phyloP scores from a whole-genome alignment of 2,329 filamentous ascomycete species.

The Penicillium hordei region DNA sequence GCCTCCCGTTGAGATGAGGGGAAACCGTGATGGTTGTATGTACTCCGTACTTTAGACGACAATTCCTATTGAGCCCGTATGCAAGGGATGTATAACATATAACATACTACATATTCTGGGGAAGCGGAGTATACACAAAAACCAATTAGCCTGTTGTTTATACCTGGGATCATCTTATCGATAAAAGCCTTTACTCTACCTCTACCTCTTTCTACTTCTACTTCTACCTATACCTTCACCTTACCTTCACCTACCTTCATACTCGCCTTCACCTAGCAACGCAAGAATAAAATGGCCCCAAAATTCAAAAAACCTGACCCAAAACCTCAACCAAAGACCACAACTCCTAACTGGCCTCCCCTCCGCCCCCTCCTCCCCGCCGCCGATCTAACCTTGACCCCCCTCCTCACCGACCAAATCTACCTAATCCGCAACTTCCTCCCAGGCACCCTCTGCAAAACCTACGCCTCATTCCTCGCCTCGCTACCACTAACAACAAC shows the following conservation, averaged over 20 bases:
- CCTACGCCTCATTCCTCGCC: slow-evolving; percentile 71
- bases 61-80: background rate
- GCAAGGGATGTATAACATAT: background rate
- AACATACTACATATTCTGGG: background rate
- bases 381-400: slow-evolving; percentile 60
- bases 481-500: slow-evolving; percentile 73
- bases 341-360: slow-evolving; percentile 65
- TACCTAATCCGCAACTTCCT: slow-evolving; percentile 72
- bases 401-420: slow-evolving; percentile 65
- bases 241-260: too few relatives aligned
- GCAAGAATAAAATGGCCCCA: slow-evolving; percentile 11
- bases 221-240: background rate
- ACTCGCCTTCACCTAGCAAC: background rate
- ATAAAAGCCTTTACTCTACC: background rate
- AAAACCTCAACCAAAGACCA: slow-evolving; percentile 15
- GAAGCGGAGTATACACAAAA: background rate
- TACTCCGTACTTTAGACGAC: background rate
- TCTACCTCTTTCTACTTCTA: background rate
- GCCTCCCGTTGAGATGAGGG: slow-evolving; percentile 12
- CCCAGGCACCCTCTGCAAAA: slow-evolving; percentile 70
- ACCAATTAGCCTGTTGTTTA: background rate
- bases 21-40: background rate
- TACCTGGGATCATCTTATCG: slow-evolving; percentile 2
- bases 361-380: slow-evolving; percentile 69
- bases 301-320: slow-evolving; percentile 20